Evolutionary conservation across 169 alveolate species (phyloP).

Genomic region (Toxoplasma gondii): DNA sequence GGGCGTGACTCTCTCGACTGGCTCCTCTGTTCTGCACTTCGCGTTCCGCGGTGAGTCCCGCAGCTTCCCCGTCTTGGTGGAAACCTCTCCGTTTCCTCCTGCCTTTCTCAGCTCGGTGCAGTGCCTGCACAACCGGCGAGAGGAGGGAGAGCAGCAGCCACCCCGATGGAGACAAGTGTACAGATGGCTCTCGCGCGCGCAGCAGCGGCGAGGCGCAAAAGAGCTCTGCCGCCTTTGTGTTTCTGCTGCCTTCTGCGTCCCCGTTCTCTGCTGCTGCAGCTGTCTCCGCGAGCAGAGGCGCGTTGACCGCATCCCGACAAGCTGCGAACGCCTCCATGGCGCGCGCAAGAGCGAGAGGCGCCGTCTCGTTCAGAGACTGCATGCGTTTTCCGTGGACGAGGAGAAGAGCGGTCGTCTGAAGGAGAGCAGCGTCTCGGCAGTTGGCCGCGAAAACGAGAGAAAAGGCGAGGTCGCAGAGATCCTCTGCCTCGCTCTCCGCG

Average conservation of each 20-base stretch:
- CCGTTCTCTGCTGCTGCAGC: neutral
- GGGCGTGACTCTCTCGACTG: neutral
- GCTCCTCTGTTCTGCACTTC: neutral
- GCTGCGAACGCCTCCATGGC: slow-evolving; percentile 23
- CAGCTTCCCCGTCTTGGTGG: neutral
- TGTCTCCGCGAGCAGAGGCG: neutral
- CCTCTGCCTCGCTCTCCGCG: neutral
- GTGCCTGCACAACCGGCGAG: slow-evolving; percentile 15
- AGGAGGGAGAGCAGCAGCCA: neutral
- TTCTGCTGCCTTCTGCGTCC: neutral
- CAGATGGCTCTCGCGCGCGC: neutral
- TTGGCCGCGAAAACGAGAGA: neutral
- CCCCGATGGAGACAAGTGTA: neutral
- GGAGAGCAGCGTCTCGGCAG: neutral
- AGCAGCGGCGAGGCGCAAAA: slow-evolving; percentile 27
- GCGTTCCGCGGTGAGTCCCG: neutral
- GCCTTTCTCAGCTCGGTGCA: neutral
- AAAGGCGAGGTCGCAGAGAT: neutral
- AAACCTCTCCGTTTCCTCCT: neutral
- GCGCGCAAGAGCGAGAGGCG: neutral
- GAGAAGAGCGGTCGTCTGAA: neutral
- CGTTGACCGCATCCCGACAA: neutral
- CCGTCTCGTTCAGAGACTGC: neutral
- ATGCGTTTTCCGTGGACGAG: neutral
- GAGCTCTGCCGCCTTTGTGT: neutral